Evolutionary conservation across 805 yeast genomes (phyloP), one percentile per base, ranked within the genome.

Genomic region (Saturnispora diversa): DNA sequence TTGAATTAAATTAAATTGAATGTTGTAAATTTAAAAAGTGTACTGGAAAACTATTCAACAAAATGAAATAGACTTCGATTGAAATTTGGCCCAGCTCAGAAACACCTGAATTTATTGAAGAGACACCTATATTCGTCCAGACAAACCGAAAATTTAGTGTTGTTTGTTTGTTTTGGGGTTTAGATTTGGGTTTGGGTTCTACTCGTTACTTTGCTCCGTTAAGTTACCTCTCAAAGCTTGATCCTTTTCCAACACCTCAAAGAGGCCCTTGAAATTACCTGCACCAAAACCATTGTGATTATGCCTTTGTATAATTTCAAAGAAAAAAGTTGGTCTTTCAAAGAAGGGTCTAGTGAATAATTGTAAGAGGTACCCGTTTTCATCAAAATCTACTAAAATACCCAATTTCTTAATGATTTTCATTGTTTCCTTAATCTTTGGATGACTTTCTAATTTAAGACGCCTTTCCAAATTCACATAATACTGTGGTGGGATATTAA

Each of bases 251-350:
- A 85, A 76, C 6, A 82, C 74, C 54, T 84, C 88, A 54, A 83
- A 85, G 28, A 86, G 63, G 0, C 92, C 83, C 55, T 77, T 81
- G 64, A 85, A 85, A 45, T 87, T 85, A 2, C 95, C 95, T 37
- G 86, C 86, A 1, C 95, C 95, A 60, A 85, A 85, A 0, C 95
- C 95, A 45, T 79, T 71, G 55, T 83, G 88, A 52, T 83, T 80
- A 50, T 70, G 67, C 45, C 95, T 70, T 60, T 85, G 92, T 46
- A 85, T 85, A 19, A 85, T 70, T 57, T 85, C 95, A 48, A 85
- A 64, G 54, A 85, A 85, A 33, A 84, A 67, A 0, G 94, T 84
- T 22, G 95, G 95, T 28, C 94, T 67, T 52, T 80, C 88, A 46
- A 73, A 72, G 13, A 83, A 54, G 0, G 94, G 90, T 49, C 77